Evolutionary conservation across 768 basidiomycete genomes (phyloP), one percentile per base, ranked within the genome.

Genomic region (Rhizopogon roseolus): DNA sequence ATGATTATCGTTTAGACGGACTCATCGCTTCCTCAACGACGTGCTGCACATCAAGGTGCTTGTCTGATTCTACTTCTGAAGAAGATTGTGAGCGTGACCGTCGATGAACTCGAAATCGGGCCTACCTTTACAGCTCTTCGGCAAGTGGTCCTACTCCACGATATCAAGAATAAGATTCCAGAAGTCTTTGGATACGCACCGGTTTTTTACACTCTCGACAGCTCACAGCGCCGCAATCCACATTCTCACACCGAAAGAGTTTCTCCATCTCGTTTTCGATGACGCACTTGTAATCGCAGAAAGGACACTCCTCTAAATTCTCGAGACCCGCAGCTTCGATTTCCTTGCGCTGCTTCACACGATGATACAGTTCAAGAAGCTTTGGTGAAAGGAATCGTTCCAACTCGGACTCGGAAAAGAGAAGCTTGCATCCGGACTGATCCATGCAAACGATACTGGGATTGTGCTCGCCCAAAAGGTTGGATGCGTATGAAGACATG

Each of bases 21-120:
- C 90, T 91, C 94, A 97, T 97, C 3, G 93, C 94, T 64, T 97
- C 94, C 65, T 97, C 94, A 28, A 97, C 77, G 1, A 78, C 66
- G 71, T 95, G 93, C 52, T 84, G 78, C 11, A 80, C 84, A 66
- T 91, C 84, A 14, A 94, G 67, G 46, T 82, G 79, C 56, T 79
- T 82, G 65, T 94, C 91, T 11, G 85, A 79, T 55, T 89, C 86
- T 57, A 79, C 73, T 68, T 96, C 92, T 90, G 60, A 13, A 40
- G 40, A 28, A 9, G 13, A 53, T 57, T 11, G 53, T 61, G 37
- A 57, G 56, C 6, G 13, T 37, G 16, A 1, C 32, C 14, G 16
- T 25, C n/a, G 19, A 39, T 7, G 6, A 56, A 27, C 6, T 32
- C 6, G 34, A 10, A 25, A 39, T 42, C 34, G 6, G 22, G 2